Evolutionary conservation across 1,284 basidiomycete genomes (phyloP).

Genomic region (Flammula alnicola): DNA sequence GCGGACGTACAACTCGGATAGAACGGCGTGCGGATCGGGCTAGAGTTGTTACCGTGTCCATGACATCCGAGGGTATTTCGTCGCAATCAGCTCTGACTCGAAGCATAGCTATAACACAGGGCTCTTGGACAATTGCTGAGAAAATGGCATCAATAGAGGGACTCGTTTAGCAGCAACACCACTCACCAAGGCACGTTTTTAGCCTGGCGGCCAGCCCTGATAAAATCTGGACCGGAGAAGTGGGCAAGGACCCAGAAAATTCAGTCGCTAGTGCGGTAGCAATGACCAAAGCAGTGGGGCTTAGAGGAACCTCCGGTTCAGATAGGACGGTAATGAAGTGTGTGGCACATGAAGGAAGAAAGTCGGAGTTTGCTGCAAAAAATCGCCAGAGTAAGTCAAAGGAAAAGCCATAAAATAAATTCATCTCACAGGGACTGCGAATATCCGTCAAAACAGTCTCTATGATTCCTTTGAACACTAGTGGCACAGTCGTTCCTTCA

Average conservation of each 20-base stretch:
- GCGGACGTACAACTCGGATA: constrained; percentile 55
- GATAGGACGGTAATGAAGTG: constrained; percentile 53
- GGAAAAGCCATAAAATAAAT: background rate
- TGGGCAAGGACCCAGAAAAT: constrained; percentile 53
- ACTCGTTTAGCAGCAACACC: background rate
- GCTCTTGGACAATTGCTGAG: constrained; percentile 71
- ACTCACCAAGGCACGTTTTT: constrained; percentile 52
- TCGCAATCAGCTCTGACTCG: constrained; percentile 63
- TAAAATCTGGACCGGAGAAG: constrained; percentile 55
- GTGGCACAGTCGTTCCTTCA: constrained; percentile 29
- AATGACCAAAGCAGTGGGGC: constrained; percentile 69
- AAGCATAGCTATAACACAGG: constrained; percentile 69
- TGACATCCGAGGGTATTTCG: constrained; percentile 50
- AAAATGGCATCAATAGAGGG: constrained; percentile 5
- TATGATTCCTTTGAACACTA: constrained; percentile 58
- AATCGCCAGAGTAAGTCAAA: background rate
- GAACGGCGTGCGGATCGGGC: constrained; percentile 50
- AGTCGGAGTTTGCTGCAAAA: constrained; percentile 44
- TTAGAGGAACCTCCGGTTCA: constrained; percentile 43
- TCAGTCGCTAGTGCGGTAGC: constrained; percentile 66
- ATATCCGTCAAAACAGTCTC: constrained; percentile 56
- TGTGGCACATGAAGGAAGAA: constrained; percentile 54
- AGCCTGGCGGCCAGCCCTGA: constrained; percentile 54
- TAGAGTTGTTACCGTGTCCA: constrained; percentile 46
- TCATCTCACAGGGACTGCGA: constrained; percentile 47